Base-by-base conservation (phyloP, 805 yeast species). In the Cyberlindnera nakhonratchasimensis region DNA sequence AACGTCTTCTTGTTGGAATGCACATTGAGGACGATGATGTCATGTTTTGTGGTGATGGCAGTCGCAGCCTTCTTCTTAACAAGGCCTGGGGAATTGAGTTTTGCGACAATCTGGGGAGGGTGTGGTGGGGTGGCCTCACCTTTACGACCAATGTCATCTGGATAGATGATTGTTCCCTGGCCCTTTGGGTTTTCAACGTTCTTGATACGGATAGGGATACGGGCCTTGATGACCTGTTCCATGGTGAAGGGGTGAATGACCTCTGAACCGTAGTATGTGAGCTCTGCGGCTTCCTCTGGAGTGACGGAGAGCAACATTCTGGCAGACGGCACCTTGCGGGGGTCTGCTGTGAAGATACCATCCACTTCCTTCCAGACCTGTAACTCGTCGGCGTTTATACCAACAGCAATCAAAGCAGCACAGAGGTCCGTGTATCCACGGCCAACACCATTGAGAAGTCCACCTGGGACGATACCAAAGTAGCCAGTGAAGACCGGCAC, bases 341-440 rank as follows among this genome's bases (percentile, higher is more conserved):
- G 99, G 62, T 93, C 99, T 3, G 99, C 99, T 1, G 98, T 90
- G 70, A 93, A 93, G 29, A 93, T 93, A 55, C 99, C 99, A 62
- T 93, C 99, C 39, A 93, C 99, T 69, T 93, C 99, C 58, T 93
- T 93, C 99, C 99, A 93, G 37, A 93, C 87, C 68, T 93, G 99
- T 48, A 93, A 72, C 66, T 93, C 99, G 34, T 88, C 95, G 5
- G 98, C 97, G 48, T 74, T 78, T 37, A 84, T 66, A 2, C 97
- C 99, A 22, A 93, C 98, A 0, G 99, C 96, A 29, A 89, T 77
- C 58, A 93, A 73, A 2, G 98, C 99, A 16, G 99, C 99, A 71
- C 99, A 93, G 54, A 93, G 70, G 63, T 93, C 99, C 9, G 99
- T 93, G 66, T 93, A 93, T 29, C 99, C 99, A 60, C 99, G 80